Percentiles rank a stretch among this genome's conserved stretches.
These are phyloP conservation scores for Fusarium circinatum DNA, from an alignment of 2,329 filamentous ascomycete genomes.

Conservation along the genomic window DNA sequence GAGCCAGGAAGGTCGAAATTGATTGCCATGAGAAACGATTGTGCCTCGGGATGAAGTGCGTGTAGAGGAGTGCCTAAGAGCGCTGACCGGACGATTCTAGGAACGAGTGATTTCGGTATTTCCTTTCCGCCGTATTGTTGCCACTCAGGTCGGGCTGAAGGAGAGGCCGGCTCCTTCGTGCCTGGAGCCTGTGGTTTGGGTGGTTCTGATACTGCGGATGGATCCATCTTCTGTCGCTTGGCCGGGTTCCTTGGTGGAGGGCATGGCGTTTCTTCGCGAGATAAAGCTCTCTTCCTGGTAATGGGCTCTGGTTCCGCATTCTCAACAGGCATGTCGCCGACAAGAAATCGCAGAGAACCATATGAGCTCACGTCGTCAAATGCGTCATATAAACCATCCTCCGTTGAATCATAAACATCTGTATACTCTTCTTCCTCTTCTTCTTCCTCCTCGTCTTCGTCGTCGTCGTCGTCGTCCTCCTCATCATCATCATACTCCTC, in stretches of 20 bases:
- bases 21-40: constrained; percentile 24
- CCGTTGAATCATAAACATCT: constrained; percentile 10
- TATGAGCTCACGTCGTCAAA: constrained; percentile 9
- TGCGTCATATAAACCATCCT: constrained; percentile 3
- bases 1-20: constrained; percentile 3
- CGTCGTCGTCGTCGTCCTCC: not conserved
- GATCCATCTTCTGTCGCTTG: constrained; percentile 27
- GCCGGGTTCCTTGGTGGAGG: constrained; percentile 7
- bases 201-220: not conserved
- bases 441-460: not conserved
- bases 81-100: constrained; percentile 1
- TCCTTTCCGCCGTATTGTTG: not conserved
- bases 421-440: not conserved
- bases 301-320: constrained; percentile 9
- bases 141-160: constrained; percentile 15
- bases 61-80: not conserved
- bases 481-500: not conserved
- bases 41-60: constrained; percentile 13
- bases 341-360: constrained; percentile 13
- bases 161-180: not conserved
- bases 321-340: constrained; percentile 9
- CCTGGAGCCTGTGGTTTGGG: not conserved
- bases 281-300: constrained; percentile 24
- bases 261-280: constrained; percentile 18
- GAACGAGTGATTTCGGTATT: constrained; percentile 15